Base-by-base conservation (phyloP, 1,284 basidiomycete species). In the Malassezia nana region DNA sequence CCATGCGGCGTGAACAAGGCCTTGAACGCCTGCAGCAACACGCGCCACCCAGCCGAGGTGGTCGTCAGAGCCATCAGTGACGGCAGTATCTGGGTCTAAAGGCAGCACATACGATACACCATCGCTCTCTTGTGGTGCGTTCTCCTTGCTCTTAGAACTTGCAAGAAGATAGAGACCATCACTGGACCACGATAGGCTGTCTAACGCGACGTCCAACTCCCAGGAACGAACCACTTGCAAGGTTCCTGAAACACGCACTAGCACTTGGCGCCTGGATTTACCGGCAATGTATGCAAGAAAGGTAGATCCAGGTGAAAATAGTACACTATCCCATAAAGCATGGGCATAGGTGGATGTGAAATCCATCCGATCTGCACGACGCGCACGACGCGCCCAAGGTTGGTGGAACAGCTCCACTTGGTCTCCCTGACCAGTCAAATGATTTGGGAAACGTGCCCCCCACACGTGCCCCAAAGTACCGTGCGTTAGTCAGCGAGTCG, bases 261-360 rank as follows among this genome's bases (percentile, higher is more conserved):
- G 50, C 16, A 67, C 50, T 2, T 60, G 55, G 9, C 20, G 45
- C 4, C 32, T 10, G 40, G 50, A 39, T 6, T 49, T 45, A 13
- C 62, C 65, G 2, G 52, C 59, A 1, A 67, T 54, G 8, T 61
- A 69, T 22, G 65, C 66, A 12, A 69, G 39, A 46, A 69, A 69
- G 29, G 65, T 69, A 2, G 67, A 69, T 20, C 65, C 65, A 1
- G 67, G 67, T n/a, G 67, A 69, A 43, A 64, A 69, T 48, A 53
- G 33, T 42, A 69, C 49, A 50, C 62, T 63, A 20, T 59, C 58
- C 48, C 52, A 49, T 16, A 60, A 58, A n/a, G 64, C 60, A 50
- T 69, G 65, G 22, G 51, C 38, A 26, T 62, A 67, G 13, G 65
- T 55, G 29, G 61, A 57, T 18, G 67, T 67, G 45, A 69, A 69